A percentile compares a stretch with the other conserved stretches of the same genome.
phyloP scores from a whole-genome alignment of 2,329 filamentous ascomycete species.

The Aspergillus udagawae region DNA sequence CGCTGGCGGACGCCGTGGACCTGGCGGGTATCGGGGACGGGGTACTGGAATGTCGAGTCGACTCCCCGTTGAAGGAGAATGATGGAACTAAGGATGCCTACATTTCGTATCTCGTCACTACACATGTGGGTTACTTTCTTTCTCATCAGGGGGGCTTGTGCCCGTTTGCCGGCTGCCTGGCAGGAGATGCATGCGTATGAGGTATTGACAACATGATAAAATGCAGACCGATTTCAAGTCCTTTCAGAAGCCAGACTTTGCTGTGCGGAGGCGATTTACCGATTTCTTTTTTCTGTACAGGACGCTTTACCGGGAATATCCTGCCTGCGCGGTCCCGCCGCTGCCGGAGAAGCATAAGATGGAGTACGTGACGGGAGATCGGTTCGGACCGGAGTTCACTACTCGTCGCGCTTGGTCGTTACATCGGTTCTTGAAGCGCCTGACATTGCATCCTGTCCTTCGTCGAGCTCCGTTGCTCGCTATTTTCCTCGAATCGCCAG shows the following conservation, averaged over 20 bases:
- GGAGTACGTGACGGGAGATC: constrained; percentile 95
- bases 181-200: not conserved
- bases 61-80: constrained; percentile 85
- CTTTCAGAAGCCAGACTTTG: constrained; percentile 76
- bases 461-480: constrained; percentile 78
- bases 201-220: constrained; percentile 10
- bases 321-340: constrained; percentile 87
- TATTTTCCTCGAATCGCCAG: constrained; percentile 83
- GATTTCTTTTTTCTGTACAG: constrained; percentile 98
- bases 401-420: constrained; percentile 82
- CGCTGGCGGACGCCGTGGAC: constrained; percentile 53
- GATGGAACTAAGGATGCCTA: constrained; percentile 96
- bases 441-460: constrained; percentile 83
- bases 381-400: constrained; percentile 92
- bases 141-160: not conserved
- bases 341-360: constrained; percentile 98
- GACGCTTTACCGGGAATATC: constrained; percentile 79
- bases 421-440: constrained; percentile 81
- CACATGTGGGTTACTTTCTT: constrained; percentile 58
- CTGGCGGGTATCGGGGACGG: constrained; percentile 66
- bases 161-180: constrained; percentile 15
- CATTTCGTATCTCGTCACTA: constrained; percentile 91
- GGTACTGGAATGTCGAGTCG: constrained; percentile 76
- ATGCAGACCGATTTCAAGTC: constrained; percentile 87
- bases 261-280: constrained; percentile 86